Evolutionary conservation across 768 basidiomycete genomes (phyloP).

Genomic region (Porphyrellus cyaneotinctus): DNA sequence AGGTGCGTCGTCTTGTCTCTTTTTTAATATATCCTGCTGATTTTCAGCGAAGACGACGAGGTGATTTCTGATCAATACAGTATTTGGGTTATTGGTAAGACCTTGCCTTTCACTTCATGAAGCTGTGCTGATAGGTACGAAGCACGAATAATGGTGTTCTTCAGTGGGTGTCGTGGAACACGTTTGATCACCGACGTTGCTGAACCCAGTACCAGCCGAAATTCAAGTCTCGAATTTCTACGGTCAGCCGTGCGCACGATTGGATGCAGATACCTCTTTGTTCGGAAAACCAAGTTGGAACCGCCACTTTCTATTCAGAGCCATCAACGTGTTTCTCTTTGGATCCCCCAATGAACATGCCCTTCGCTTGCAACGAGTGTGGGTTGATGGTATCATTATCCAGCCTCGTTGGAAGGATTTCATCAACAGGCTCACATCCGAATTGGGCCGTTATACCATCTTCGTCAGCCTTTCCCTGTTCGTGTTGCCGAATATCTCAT

Average conservation of each 20-base stretch:
- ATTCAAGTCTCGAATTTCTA: slow-evolving; percentile 12
- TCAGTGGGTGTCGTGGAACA: slow-evolving; percentile 4
- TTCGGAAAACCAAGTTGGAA: slow-evolving; percentile 10
- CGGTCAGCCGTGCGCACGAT: slow-evolving; percentile 11
- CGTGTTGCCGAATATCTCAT: neutral
- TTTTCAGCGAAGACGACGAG: neutral
- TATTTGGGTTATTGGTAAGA: slow-evolving; percentile 16
- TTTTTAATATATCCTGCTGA: neutral
- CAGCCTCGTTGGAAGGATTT: slow-evolving; percentile 14
- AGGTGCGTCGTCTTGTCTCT: too few relatives aligned
- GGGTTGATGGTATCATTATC: slow-evolving; percentile 9
- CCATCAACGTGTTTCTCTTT: slow-evolving; percentile 1
- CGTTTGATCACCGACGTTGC: neutral
- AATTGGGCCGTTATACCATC: slow-evolving; percentile 11
- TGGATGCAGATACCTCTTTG: slow-evolving; percentile 9
- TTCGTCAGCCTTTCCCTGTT: slow-evolving; percentile 2
- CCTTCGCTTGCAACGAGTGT: slow-evolving; percentile 9
- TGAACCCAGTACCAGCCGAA: neutral
- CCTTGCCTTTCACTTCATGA: neutral
- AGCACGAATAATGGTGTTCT: slow-evolving; percentile 12
- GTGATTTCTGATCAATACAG: neutral
- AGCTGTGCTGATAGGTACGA: neutral
- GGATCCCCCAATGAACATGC: slow-evolving; percentile 8
- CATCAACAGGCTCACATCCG: slow-evolving; percentile 2
- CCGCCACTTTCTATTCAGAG: neutral